Evolutionary conservation across 2,329 filamentous ascomycete genomes (phyloP), one percentile per base, ranked within the genome.

Genomic region (Cyanodermella asteris): DNA sequence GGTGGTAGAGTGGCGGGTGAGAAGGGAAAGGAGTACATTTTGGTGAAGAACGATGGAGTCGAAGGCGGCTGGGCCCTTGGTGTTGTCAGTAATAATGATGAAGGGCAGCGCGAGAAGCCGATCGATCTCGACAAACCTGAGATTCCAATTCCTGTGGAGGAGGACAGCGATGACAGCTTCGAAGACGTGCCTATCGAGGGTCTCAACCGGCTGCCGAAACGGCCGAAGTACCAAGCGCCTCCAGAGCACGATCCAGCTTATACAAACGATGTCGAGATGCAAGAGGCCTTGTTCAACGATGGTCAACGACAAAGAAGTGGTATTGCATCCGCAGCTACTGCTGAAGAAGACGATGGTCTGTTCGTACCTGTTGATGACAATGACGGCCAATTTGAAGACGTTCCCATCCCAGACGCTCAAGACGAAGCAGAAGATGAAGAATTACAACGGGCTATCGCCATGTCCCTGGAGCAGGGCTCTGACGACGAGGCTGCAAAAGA

Each of bases 1-100:
- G 64, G 66, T 23, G 46, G 51, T 16, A 45, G 55, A 22, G 52
- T 59, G 30, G 55, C 54, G 14, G 54, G 87, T 24, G 87, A 97
- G 42, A 80, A 72, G 40, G 77, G 80, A 9, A 72, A 78, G 39
- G 87, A 97, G 46, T 97, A 97, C 40, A 82, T 97, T 8, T 55
- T 97, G 4, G 82, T 97, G 19, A 91, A 87, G 50, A 94, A 94
- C 38, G 80, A 90, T 22, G 78, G 81, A 1, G 81, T 80, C 1
- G 84, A 94, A 44, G 87, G 87, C 22, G 87, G 87, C 5, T 97
- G 82, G 81, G 84, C 84, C 1, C 53, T 97, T 5, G 87, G 87
- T 26, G 87, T 97, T 14, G 82, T 97, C 13, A 81, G 73, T 32
- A 78, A 71, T 31, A 90, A 76, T 34, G 67, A 87, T 25, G 62